These are phyloP conservation scores for Mucor indicus DNA, from an alignment of 371 early-diverging fungal genomes.

Conservation along the genomic window DNA sequence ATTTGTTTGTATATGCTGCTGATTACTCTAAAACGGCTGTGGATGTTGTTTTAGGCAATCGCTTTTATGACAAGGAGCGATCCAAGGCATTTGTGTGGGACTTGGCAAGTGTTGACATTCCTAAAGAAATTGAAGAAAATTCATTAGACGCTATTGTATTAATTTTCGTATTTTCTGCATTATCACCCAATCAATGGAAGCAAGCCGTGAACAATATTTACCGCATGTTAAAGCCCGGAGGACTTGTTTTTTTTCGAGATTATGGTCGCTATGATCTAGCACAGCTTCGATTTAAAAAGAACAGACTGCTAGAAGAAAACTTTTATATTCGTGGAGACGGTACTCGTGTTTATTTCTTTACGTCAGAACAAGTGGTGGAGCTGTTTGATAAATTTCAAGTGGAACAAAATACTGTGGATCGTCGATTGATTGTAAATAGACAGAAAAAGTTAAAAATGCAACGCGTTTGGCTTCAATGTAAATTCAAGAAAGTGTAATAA, in stretches of 20 bases:
- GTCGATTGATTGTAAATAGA: conserved; percentile 94
- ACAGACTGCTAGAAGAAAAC: conserved; percentile 58
- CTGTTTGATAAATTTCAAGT: conserved; percentile 73
- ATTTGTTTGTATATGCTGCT: conserved; percentile 73
- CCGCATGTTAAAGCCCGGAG: conserved; percentile 72
- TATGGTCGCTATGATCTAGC: conserved; percentile 88
- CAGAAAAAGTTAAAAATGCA: conserved; percentile 95
- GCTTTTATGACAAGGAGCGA: conserved; percentile 53
- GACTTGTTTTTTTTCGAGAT: conserved; percentile 81
- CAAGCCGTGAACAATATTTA: conserved; percentile 67
- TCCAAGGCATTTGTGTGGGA: conserved; percentile 85
- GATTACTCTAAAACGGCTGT: conserved; percentile 83
- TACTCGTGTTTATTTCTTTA: conserved; percentile 68
- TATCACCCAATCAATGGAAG: conserved; percentile 79
- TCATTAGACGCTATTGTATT: conserved; percentile 76
- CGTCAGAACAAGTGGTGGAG: conserved; percentile 50
- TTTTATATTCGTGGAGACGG: conserved; percentile 91
- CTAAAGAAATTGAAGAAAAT: conserved; percentile 57
- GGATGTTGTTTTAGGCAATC: conserved; percentile 64
- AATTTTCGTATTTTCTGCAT: conserved; percentile 84
- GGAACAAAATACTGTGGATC: conserved; percentile 89
- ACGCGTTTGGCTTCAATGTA: conserved; percentile 96
- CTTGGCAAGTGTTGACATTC: conserved; percentile 61
- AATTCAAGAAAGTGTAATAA: conserved; percentile 77
- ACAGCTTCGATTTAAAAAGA: conserved; percentile 78